Evolutionary conservation across 2,329 filamentous ascomycete genomes (phyloP), one percentile per base, ranked within the genome.

Genomic region (Curvularia sp.): DNA sequence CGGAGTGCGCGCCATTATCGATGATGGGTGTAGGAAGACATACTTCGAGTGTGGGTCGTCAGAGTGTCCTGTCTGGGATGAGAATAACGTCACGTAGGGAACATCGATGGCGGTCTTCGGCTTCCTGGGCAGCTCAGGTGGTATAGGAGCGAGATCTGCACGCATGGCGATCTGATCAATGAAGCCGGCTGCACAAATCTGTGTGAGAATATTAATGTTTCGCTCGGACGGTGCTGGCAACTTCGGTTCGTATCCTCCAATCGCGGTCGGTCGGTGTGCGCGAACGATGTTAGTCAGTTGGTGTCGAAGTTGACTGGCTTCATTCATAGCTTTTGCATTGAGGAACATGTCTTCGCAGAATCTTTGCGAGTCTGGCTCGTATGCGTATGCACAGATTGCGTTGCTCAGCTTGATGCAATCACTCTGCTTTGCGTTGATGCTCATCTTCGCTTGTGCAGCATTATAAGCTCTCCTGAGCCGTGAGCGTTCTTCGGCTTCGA

Each of bases 121-220:
- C 61, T 90, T 92, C 18, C 89, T 84, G 2, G 68, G 59, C 1
- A 77, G 63, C 13, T 75, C 72, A 1, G 74, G 72, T 0, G 91
- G 90, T 12, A 84, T 84, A 0, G 92, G 91, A 0, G 92, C 84
- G n/a, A 92, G 82, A 76, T 99, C 94, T 4, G 91, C 92, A 60
- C 95, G 91, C 67, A 98, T 93, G 46, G 95, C 95, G 41, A 99
- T 86, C 67, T 97, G 91, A 77, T 99, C 95, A 70, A 98, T 88
- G 79, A 97, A 98, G 0, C 94, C 95, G 0, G 92, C 90, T 0
- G 94, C 92, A 22, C 92, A 88, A 79, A 98, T 96, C 73, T 97
- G 92, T 76, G 96, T 96, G 28, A 99, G 82, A 0, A 92, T 88
- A 47, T 88, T 88, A 28, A 96, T 81, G 71, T 76, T 89, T 65